Evolutionary conservation across 345 rosid genomes (phyloP), one percentile per base, ranked within the genome.

Genomic region (Noccaea caerulescens): DNA sequence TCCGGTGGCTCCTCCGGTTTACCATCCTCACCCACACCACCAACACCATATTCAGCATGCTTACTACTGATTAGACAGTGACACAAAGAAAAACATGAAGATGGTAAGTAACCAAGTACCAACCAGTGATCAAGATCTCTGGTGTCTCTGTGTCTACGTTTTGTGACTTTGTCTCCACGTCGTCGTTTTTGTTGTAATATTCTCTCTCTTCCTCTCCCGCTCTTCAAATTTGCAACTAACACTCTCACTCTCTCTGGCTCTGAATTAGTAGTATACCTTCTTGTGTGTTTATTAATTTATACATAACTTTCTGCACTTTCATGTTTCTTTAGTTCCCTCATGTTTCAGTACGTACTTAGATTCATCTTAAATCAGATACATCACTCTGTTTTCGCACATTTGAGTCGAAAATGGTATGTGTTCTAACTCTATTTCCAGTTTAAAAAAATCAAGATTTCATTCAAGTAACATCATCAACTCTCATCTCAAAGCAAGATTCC

Each of bases 51-150:
- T 70, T 44, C 76, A 63, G 12, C 69, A 72, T 53, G 47, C 76
- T 72, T 72, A 72, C 63, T 72, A 63, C 70, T 72, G 76, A 72
- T 54, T 45, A 63, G 76, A 41, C 69, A 18, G 54, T 72, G 76
- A 63, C 69, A 63, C 69, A 6, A 33, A 60, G 45, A 49, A 11
- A 72, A 57, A 27, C 18, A 25, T 9, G 49, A 70, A 62, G 53
- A 33, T 62, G 69, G 69, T 53, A 36, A 63, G 59, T 60, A 70
- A 70, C 74, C 63, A 72, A 63, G 57, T 46, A 62, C 69, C 63
- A 72, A 63, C 63, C 55, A 62, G 63, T 71, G 67, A 20, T 20
- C 2, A 20, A 20, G 23, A 70, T 70, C 74, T 27, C 45, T 45
- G 58, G 58, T 58, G 49, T 57, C 64, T 44, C 37, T 47, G 38